These are phyloP conservation scores for Dactylellina sp. DNA, from an alignment of 2,329 filamentous ascomycete genomes.

Conservation along the genomic window DNA sequence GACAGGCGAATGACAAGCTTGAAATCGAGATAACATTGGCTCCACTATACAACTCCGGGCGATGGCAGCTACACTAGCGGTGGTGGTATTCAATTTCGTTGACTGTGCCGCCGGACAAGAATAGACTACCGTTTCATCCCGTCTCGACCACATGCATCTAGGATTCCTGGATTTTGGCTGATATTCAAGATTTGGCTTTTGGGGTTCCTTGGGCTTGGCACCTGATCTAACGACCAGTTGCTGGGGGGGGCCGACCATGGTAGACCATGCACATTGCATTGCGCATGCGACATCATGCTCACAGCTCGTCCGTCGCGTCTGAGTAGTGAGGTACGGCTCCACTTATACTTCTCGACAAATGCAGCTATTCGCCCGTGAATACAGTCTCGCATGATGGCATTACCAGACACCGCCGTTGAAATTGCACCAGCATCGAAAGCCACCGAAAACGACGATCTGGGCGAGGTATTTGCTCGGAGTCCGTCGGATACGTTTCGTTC, in stretches of 20 bases:
- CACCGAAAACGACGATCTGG: constrained; percentile 38
- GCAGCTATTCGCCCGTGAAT: constrained; percentile 2
- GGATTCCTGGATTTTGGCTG: constrained; percentile 1
- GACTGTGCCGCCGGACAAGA: not conserved
- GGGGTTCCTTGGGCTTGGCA: constrained; percentile 39
- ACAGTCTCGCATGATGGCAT: constrained; percentile 24
- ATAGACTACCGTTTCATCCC: not conserved
- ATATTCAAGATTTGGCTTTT: no score
- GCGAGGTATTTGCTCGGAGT: constrained; percentile 47
- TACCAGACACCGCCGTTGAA: constrained; percentile 33
- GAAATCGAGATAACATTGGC: not conserved
- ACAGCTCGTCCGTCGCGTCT: not conserved
- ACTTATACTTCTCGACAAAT: no score
- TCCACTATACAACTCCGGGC: not conserved
- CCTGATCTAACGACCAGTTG: not conserved
- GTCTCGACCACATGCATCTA: not conserved
- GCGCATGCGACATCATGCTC: constrained; percentile 1
- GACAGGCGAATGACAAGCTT: not conserved
- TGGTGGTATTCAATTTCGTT: not conserved
- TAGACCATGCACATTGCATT: no score
- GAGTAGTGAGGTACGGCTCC: not conserved
- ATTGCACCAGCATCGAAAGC: constrained; percentile 21
- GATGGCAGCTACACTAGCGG: no score
- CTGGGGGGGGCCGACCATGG: not conserved
- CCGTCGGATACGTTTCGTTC: constrained; percentile 56